Base-by-base conservation (phyloP, 2,329 filamentous ascomycete genomes). In the Colletotrichum scovillei region DNA sequence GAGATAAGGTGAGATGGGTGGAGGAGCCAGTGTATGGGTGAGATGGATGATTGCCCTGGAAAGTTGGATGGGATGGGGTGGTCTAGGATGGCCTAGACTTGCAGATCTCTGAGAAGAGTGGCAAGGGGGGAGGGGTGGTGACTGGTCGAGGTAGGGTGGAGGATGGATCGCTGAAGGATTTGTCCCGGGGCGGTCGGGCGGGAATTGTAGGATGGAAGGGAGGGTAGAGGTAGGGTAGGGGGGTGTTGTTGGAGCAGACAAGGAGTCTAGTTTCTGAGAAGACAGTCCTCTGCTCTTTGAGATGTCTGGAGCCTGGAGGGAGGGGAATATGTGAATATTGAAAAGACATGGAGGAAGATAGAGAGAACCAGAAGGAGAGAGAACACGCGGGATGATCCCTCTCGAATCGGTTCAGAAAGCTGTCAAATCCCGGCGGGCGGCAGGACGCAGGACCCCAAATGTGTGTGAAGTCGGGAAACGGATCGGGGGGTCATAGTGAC, bases 121-220 rank as follows among this genome's bases (percentile, higher is more conserved):
- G 66, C 46, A 63, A 63, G 69, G 46, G 49, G 59, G 24, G 46
- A 35, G 49, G 24, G 59, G 26, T 63, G 32, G n/a, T 30, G 46
- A 49, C 42, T 49, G 62, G 19, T 32, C 22, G 24, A 28, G 46
- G 60, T 11, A 16, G 42, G 59, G 60, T 53, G 62, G 38, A 59
- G 28, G 59, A 69, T 26, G 65, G 58, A 72, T 72, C 69, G 69
- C 58, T 69, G 52, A 62, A 68, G 69, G 69, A 68, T 72, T 67
- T 24, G 63, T 74, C 57, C 68, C 63, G 62, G 62, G 30, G 58
- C 63, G 62, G 56, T 65, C 63, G 32, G 53, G 53, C 72, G 63
- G 62, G 62, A 63, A 63, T 67, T 67, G 63, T 49, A 59, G 56
- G 63, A 62, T 16, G 22, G 38, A 56, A 35, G 52, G 26, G 26